Base-by-base conservation (phyloP, 352 stramenopile genomes). In the Pythium monospermum region DNA sequence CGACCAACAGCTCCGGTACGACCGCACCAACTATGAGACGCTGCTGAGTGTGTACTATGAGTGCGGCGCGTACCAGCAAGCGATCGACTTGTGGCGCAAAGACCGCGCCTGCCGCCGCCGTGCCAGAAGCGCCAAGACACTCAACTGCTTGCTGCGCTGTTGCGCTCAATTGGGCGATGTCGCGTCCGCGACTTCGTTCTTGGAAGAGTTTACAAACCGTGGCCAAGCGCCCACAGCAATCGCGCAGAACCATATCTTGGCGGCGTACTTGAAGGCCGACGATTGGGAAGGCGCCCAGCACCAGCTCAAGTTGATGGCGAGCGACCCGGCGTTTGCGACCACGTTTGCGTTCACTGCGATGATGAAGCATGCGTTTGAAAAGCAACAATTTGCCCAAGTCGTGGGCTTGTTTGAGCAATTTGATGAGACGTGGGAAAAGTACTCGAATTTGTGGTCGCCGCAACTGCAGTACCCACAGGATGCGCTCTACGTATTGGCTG, bases 201-300 rank as follows among this genome's bases (percentile, higher is more conserved):
- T 91, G 11, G 58, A 83, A 28, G 71, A 91, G 49, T 92, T 94
- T 54, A 59, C 57, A 16, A 48, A 68, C 3, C 73, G 79, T 23
- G 73, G 77, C 3, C 71, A 87, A 18, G 55, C 71, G 31, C 45
- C 81, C 3, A 80, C 77, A 10, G 66, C 66, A 5, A 76, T 91
- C 47, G 70, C 76, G 48, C 75, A 85, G 46, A 87, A 94, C 56
- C 83, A 92, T 60, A 59, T 92, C 49, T 55, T 94, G n/a, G 52
- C 67, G 41, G 71, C 75, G 19, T 82, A 82, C 40, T 46, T 94
- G 3, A 60, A 75, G 28, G 76, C 74, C 6, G 64, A 75, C 42
- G 85, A 92, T 44, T 71, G 69, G 32, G 18, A 39, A 12, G 60
- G 54, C 13, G 81, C 83, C 16, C 67, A 58, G 27, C 59, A 54